These are phyloP conservation scores for Chrysosporium queenslandicum DNA, from an alignment of 2,329 filamentous ascomycete genomes.

Conservation along the genomic window DNA sequence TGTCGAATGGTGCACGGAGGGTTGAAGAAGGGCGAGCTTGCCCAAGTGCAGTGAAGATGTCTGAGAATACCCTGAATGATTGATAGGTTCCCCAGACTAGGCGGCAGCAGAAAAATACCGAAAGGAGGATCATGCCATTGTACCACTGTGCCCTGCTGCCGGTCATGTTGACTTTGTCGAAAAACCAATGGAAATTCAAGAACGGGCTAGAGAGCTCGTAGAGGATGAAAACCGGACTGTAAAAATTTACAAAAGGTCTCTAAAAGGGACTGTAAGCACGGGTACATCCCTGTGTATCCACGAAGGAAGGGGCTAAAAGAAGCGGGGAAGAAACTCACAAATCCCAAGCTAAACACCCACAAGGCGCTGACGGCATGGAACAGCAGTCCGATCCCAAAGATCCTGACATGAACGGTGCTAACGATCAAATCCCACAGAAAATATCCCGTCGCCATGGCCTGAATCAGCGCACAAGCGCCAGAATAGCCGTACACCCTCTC, in stretches of 20 bases:
- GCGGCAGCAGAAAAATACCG: slow-evolving; percentile 52
- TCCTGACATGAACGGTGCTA: slow-evolving; percentile 44
- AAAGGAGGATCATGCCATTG: slow-evolving; percentile 51
- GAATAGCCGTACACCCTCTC: slow-evolving; percentile 54
- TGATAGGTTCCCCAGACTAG: slow-evolving; percentile 55
- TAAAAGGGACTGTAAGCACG: slow-evolving; percentile 23
- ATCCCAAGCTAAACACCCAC: slow-evolving; percentile 53
- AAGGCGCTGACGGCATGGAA: slow-evolving; percentile 53
- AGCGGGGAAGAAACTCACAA: slow-evolving; percentile 42
- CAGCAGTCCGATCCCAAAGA: slow-evolving; percentile 53
- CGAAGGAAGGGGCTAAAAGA: background rate
- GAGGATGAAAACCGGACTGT: slow-evolving; percentile 55
- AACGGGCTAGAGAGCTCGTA: slow-evolving; percentile 59
- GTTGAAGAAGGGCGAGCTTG: slow-evolving; percentile 29
- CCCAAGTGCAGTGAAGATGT: slow-evolving; percentile 47
- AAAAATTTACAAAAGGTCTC: slow-evolving; percentile 57
- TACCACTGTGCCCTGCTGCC: slow-evolving; percentile 52
- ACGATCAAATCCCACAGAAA: slow-evolving; percentile 55
- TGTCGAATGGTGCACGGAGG: slow-evolving; percentile 24
- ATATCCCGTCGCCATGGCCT: slow-evolving; percentile 53
- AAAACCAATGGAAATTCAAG: slow-evolving; percentile 61
- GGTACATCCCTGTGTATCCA: too few species aligned
- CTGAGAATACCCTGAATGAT: slow-evolving; percentile 48
- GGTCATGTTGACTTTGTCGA: slow-evolving; percentile 57
- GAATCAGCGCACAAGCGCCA: slow-evolving; percentile 48